Evolutionary conservation across 495 filamentous ascomycete genomes (phyloP), one percentile per base, ranked within the genome.

Genomic region (Penicillium ochrochloron): DNA sequence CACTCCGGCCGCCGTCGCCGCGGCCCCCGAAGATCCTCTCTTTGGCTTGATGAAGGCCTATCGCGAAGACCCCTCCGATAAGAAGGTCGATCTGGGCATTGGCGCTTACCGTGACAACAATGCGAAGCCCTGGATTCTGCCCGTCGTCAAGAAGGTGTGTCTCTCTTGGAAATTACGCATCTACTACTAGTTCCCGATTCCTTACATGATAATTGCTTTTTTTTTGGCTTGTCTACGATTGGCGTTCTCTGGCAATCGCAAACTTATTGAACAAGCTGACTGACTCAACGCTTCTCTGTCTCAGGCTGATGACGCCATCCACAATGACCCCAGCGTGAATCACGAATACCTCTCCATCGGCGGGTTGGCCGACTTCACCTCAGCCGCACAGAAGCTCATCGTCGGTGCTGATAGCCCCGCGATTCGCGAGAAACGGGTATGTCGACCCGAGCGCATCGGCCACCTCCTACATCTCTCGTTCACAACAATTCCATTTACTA

Each of bases 341-440:
- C 93, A 98, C 83, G 95, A 99, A 86, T 99, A 98, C 76, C 92
- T 97, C 62, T 94, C 96, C 54, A 99, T 99, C 74, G 90, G 93
- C 60, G 95, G 95, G 64, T 84, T 98, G 51, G 76, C 88, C 44
- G 84, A 87, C 10, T 94, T 97, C 78, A 97, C 92, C 54, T 83
- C 85, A 62, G 94, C 94, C 63, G 92, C 95, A 4, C 92, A 94
- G 74, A 93, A 92, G 77, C 83, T 99, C 57, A 90, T 97, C 46
- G 86, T 98, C 9, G 93, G 94, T 33, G 78, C 83, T 37, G 85
- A 90, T 58, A 93, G 91, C 58, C 88, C 92, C 6, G 94, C 94
- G 23, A 85, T 97, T 67, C 79, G 82, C 65, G 93, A 98, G 71
- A 92, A 93, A 73, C 88, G 95, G 67, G 89, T 91, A 75, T 54